These are phyloP conservation scores for Rhinocladiella similis DNA, from an alignment of 2,329 filamentous ascomycete genomes.

Conservation along the genomic window DNA sequence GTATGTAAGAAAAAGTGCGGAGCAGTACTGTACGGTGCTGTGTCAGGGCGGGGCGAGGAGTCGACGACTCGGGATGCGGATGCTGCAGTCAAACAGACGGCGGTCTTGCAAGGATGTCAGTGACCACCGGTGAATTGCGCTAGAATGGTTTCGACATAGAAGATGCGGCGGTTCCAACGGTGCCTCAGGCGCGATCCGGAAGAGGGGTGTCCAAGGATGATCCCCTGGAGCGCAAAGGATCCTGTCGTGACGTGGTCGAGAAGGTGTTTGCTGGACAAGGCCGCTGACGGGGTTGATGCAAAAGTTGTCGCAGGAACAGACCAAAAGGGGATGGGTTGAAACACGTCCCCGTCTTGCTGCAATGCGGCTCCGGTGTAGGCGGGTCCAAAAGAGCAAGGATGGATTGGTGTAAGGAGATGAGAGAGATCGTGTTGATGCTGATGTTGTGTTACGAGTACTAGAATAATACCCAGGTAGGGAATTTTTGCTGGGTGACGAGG, in stretches of 20 bases:
- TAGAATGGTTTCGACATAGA: neutral
- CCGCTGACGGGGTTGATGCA: neutral
- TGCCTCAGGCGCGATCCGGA: neutral
- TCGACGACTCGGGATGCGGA: neutral
- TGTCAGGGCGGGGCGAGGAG: neutral
- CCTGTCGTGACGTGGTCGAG: slow-evolving; percentile 1
- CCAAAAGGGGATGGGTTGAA: slow-evolving; percentile 18
- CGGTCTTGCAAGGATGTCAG: neutral
- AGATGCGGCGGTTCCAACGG: neutral
- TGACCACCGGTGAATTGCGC: neutral
- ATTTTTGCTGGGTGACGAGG: no score
- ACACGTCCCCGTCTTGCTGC: slow-evolving; percentile 5
- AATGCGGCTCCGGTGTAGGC: neutral
- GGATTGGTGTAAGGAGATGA: no score
- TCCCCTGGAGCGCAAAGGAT: neutral
- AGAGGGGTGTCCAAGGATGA: neutral
- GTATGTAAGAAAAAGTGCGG: slow-evolving; percentile 22
- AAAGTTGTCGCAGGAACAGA: slow-evolving; percentile 6
- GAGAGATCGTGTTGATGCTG: no score
- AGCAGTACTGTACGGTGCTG: neutral
- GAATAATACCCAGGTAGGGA: no score
- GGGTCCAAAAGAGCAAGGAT: no score
- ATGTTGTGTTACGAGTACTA: no score
- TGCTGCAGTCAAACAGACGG: neutral
- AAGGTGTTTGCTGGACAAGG: slow-evolving; percentile 1